phyloP scores from a whole-genome alignment of 139 green algal species.

The Chara braunii region DNA sequence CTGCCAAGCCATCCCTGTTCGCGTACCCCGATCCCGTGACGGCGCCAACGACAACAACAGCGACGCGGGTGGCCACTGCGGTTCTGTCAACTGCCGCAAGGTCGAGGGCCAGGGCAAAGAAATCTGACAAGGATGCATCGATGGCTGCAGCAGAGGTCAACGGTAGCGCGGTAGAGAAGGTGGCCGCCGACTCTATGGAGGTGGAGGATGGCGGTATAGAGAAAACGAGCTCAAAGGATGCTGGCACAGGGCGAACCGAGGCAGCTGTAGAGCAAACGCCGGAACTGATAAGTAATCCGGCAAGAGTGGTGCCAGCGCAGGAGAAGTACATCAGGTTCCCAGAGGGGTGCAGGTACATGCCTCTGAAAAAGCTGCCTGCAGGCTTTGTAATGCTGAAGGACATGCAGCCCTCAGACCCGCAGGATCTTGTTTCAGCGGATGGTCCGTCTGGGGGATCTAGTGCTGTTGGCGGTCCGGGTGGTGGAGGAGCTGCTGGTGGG shows the following conservation, averaged over 20 bases:
- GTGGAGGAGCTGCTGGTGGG: no score
- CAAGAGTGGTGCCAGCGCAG: slow-evolving; percentile 74
- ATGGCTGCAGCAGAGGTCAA: not conserved
- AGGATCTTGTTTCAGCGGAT: slow-evolving; percentile 43
- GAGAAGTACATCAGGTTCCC: slow-evolving; percentile 54
- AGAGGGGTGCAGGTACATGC: slow-evolving; percentile 42
- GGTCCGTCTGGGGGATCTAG: no score
- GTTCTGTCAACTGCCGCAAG: slow-evolving; percentile 91
- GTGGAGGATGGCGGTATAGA: slow-evolving; percentile 1
- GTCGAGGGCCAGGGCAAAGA: slow-evolving; percentile 46
- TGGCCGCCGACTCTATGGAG: slow-evolving; percentile 33
- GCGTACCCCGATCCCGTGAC: slow-evolving; percentile 74
- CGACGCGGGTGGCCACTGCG: slow-evolving; percentile 75
- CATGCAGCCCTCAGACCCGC: slow-evolving; percentile 20
- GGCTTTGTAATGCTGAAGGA: slow-evolving; percentile 65
- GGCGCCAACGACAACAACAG: slow-evolving; percentile 51
- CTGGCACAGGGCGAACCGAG: not conserved
- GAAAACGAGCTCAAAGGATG: not conserved
- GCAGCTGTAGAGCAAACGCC: slow-evolving; percentile 52
- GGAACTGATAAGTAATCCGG: slow-evolving; percentile 70
- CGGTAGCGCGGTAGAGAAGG: slow-evolving; percentile 1
- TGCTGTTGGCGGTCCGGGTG: no score
- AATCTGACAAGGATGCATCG: slow-evolving; percentile 35
- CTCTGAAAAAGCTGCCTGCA: slow-evolving; percentile 41
- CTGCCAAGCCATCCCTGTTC: slow-evolving; percentile 72